Evolutionary conservation across 2,329 filamentous ascomycete genomes (phyloP), one percentile per base, ranked within the genome.

Genomic region (Trichoderma guizhouense): DNA sequence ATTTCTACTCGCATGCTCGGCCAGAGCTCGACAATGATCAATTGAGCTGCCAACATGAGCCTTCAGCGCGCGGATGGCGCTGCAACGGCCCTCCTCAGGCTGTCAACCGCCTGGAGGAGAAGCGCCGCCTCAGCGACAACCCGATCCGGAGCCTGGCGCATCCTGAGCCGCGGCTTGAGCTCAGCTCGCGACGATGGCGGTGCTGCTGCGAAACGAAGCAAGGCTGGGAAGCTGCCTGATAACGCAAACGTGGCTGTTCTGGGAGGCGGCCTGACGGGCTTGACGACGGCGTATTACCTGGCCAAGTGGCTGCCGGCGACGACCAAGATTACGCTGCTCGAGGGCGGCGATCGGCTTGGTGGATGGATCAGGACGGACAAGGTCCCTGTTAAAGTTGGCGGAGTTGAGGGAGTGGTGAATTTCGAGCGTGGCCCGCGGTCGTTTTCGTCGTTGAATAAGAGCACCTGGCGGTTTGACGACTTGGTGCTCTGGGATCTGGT

Each of bases 371-470:
- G 90, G 74, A 94, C 92, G 2, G 87, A 91, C 75, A 83, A 83
- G 65, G 85, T 92, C 14, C 80, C 88, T 1, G 87, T 92, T 15
- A 79, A 82, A 11, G 82, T 86, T 5, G 85, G 87, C 47, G 92
- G 89, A 18, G 85, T 86, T 26, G 82, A 86, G 63, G 83, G 81
- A 15, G 80, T 78, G 3, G 87, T 97, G 39, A 81, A 93, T 32
- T 94, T 98, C 77, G 95, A 99, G 83, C 88, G 89, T 75, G 96
- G 95, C 0, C 93, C 96, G 26, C 88, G 95, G 76, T 93, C 93
- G 69, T 82, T 97, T 75, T 87, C 92, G 72, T 83, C 88, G 81
- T 74, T 85, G 79, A 74, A 79, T 75, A 72, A 81, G 39, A 82
- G 77, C 39, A 76, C 74, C 0, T 80, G 82, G 73, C 79, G 83